phyloP scores from a whole-genome alignment of 805 yeast species.

The Zygosaccharomyces siamensis region DNA sequence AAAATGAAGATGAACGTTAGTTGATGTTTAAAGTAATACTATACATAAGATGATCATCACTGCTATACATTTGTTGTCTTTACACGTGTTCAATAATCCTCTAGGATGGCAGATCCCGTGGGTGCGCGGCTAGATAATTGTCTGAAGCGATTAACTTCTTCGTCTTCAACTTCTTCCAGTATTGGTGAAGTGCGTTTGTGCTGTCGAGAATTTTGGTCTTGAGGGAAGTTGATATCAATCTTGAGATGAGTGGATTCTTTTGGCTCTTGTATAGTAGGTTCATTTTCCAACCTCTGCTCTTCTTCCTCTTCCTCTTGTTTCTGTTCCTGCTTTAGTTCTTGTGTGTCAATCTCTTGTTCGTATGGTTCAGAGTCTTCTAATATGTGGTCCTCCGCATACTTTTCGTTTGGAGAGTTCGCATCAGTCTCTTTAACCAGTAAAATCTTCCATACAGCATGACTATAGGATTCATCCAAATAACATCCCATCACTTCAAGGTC shows the following conservation, averaged over 20 bases:
- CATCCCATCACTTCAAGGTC: slow-evolving; percentile 26
- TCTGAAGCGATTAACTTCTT: slow-evolving; percentile 28
- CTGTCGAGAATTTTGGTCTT: background rate
- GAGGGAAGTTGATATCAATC: background rate
- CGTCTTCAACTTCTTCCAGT: slow-evolving; percentile 35
- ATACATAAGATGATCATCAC: background rate
- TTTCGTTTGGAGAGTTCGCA: background rate
- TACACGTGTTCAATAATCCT: slow-evolving; percentile 18
- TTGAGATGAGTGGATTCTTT: slow-evolving; percentile 7
- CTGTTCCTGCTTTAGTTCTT: slow-evolving; percentile 5
- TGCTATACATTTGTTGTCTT: background rate
- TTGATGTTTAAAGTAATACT: background rate
- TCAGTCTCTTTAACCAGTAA: slow-evolving; percentile 6
- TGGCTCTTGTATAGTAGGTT: no score
- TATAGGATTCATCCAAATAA: slow-evolving; percentile 17
- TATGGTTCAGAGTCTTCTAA: slow-evolving; percentile 1
- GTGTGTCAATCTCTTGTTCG: background rate
- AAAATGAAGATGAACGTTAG: no score
- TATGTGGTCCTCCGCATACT: background rate
- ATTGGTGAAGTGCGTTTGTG: slow-evolving; percentile 16
- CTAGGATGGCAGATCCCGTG: slow-evolving; percentile 27
- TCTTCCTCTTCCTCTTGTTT: background rate
- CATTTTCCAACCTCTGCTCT: background rate
- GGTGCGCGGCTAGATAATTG: slow-evolving; percentile 24
- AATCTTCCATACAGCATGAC: slow-evolving; percentile 19